Evolutionary conservation across 2,329 filamentous ascomycete genomes (phyloP).

Genomic region (Neospermospora avenae): DNA sequence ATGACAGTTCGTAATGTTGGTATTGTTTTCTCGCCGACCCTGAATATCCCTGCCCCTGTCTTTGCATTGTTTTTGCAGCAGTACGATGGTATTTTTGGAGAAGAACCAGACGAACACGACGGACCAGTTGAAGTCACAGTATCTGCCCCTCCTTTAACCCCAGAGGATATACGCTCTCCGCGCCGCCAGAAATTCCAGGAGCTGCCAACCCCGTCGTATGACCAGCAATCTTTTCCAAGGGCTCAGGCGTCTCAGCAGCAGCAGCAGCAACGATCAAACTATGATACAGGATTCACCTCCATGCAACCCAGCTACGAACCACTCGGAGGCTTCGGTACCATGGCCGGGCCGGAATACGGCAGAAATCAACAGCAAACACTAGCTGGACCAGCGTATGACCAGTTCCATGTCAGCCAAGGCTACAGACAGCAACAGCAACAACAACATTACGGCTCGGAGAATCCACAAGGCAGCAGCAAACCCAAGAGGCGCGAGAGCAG

Average conservation of each 20-base stretch:
- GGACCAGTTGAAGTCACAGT: conserved; percentile 46
- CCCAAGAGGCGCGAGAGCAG: conserved; percentile 56
- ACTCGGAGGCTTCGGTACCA: conserved; percentile 24
- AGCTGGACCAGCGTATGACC: conserved; percentile 39
- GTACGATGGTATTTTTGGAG: conserved; percentile 80
- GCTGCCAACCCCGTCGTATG: conserved; percentile 61
- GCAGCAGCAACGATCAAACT: conserved; percentile 32
- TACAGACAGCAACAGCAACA: conserved; percentile 21
- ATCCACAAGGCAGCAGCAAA: conserved; percentile 37
- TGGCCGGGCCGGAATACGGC: conserved; percentile 35
- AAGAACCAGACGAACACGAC: conserved; percentile 62
- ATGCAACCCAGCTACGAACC: conserved; percentile 47
- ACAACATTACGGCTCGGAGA: conserved; percentile 25
- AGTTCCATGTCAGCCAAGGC: conserved; percentile 32
- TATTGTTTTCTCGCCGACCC: conserved; percentile 94
- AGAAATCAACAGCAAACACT: conserved; percentile 24
- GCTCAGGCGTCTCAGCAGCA: conserved; percentile 37
- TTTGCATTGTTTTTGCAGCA: conserved; percentile 94
- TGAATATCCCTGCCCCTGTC: conserved; percentile 93
- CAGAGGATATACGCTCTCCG: conserved; percentile 61
- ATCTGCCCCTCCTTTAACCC: conserved; percentile 39
- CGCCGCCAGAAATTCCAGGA: conserved; percentile 64
- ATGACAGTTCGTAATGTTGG: conserved; percentile 98
- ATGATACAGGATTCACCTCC: conserved; percentile 50
- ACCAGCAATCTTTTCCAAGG: conserved; percentile 49